These are phyloP conservation scores for Mrakia frigida DNA, from an alignment of 768 basidiomycete genomes.

Conservation along the genomic window DNA sequence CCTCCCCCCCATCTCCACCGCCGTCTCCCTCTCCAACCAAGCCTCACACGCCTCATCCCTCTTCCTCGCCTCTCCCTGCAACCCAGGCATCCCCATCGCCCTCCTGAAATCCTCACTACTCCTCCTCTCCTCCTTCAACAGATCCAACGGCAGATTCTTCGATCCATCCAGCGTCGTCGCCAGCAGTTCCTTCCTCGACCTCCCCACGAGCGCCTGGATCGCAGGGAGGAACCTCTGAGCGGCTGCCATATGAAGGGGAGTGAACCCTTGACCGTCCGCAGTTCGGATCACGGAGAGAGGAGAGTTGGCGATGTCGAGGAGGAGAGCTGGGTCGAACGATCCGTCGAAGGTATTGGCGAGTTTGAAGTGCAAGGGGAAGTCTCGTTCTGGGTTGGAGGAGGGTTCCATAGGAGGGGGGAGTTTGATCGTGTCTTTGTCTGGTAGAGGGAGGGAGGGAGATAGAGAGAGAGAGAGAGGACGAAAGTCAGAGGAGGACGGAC, in stretches of 20 bases:
- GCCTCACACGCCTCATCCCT: too few relatives aligned
- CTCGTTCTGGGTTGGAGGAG: not conserved
- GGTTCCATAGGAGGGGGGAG: not conserved
- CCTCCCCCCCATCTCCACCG: too few relatives aligned
- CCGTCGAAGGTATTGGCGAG: not conserved
- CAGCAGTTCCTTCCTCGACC: not conserved
- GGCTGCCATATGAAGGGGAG: not conserved
- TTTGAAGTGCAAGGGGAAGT: not conserved
- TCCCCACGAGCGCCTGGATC: not conserved
- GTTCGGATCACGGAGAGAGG: not conserved
- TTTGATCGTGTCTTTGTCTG: too few relatives aligned
- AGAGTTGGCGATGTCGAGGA: not conserved
- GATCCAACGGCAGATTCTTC: too few relatives aligned
- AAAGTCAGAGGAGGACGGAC: too few relatives aligned
- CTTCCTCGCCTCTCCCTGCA: too few relatives aligned
- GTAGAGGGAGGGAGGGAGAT: too few relatives aligned
- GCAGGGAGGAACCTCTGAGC: not conserved
- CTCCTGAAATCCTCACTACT: too few relatives aligned
- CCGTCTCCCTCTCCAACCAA: too few relatives aligned
- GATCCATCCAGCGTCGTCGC: not conserved
- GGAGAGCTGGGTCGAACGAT: not conserved
- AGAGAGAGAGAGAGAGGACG: too few relatives aligned
- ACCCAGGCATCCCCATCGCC: too few relatives aligned
- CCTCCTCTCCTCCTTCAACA: too few relatives aligned
- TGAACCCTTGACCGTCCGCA: not conserved